phyloP scores from a whole-genome alignment of 768 basidiomycete genomes.

The Neoboletus brunneissimus region DNA sequence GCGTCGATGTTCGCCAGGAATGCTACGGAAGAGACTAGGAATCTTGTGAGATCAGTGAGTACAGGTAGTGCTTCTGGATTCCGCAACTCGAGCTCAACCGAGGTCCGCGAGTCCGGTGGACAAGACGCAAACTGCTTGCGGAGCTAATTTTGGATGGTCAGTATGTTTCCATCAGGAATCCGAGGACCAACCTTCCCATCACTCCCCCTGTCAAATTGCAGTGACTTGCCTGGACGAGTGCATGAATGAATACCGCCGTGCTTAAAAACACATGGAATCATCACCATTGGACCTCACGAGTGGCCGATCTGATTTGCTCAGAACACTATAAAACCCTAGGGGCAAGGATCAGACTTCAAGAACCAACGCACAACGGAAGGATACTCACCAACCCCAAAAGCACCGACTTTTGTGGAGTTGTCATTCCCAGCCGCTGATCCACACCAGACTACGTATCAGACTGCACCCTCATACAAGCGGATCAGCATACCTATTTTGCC shows the following conservation, averaged over 20 bases:
- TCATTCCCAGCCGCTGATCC: too few relatives aligned
- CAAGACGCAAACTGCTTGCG: background rate
- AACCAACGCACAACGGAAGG: background rate
- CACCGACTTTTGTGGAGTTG: too few relatives aligned
- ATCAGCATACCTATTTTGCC: background rate
- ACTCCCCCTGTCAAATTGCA: background rate
- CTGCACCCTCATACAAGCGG: background rate
- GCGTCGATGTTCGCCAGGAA: constrained; percentile 1
- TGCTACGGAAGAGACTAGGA: constrained; percentile 10
- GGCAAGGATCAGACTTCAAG: background rate
- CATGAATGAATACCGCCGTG: background rate
- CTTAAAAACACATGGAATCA: background rate
- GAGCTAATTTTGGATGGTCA: background rate
- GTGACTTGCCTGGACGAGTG: too few relatives aligned
- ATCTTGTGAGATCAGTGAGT: constrained; percentile 9
- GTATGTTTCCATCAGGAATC: background rate
- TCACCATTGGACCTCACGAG: constrained; percentile 10
- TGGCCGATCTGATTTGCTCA: constrained; percentile 13
- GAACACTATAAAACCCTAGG: constrained; percentile 15
- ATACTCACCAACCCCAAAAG: too few relatives aligned
- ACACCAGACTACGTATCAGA: background rate
- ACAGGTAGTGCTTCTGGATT: constrained; percentile 1
- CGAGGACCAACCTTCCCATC: constrained; percentile 7
- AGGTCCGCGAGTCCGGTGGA: background rate
- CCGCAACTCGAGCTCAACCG: constrained; percentile 8